Evolutionary conservation across 2,329 filamentous ascomycete species (phyloP), one percentile per base, ranked within the genome.

Genomic region (Xylariaceae sp.): DNA sequence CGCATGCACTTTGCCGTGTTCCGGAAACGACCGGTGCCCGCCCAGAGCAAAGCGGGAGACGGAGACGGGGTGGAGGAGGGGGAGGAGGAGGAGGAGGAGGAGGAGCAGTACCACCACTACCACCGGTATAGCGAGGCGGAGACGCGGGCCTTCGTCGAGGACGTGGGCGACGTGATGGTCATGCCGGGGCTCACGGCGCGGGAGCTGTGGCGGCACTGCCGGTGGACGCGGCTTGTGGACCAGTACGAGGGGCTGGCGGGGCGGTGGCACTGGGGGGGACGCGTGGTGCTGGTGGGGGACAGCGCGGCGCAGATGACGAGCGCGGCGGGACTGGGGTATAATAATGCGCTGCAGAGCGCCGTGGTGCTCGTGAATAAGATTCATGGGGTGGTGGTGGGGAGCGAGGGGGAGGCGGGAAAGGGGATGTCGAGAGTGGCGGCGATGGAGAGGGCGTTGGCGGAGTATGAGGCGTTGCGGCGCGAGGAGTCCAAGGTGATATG

Each of bases 1-100:
- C 39, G 34, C 9, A 46, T 44, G 37, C 41, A 48, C 31, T 50
- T 48, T 19, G 45, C 41, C 3, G 42, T 50, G 17, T 50, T 44
- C 15, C 22, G 48, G 16, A 43, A 44, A n/a, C n/a, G n/a, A n/a
- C n/a, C n/a, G n/a, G n/a, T n/a, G n/a, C n/a, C n/a, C n/a, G n/a
- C n/a, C n/a, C n/a, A n/a, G n/a, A n/a, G n/a, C n/a, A 12, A n/a
- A 47, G 1, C 39, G 39, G 9, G 32, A 17, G 6, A 34, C 44
- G 1, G 43, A 39, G 2, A 49, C 41, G 1, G 28, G 30, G 4
- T 11, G 29, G 8, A 42, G n/a, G n/a, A n/a, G n/a, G n/a, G n/a
- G n/a, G n/a, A n/a, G n/a, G n/a, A 41, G 9, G 39, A 45, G 12
- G 39, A 43, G n/a, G n/a, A n/a, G n/a, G n/a, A n/a, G n/a, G n/a